These are phyloP conservation scores for Apostasia ramifera DNA, from an alignment of 106 monocot species.

Conservation along the genomic window DNA sequence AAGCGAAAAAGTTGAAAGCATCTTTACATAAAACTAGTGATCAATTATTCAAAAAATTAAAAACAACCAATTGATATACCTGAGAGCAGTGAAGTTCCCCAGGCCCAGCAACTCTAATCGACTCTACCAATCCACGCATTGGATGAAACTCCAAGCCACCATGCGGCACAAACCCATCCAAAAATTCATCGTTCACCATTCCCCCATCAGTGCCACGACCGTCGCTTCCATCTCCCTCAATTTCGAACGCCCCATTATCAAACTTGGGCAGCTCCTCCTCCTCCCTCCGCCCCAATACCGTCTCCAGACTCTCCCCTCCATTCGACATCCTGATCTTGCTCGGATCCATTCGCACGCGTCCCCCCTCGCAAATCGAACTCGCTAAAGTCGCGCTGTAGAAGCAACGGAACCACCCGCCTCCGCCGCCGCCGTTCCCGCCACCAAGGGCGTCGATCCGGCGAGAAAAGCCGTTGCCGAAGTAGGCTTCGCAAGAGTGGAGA, in stretches of 20 bases:
- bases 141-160: conserved; percentile 58
- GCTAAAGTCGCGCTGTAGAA: conserved; percentile 63
- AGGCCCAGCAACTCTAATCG: conserved; percentile 41
- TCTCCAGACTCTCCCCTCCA: conserved; percentile 77
- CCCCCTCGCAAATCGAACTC: conserved; percentile 80
- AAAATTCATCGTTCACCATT: conserved; percentile 44
- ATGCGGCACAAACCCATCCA: conserved; percentile 35
- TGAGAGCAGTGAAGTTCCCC: conserved; percentile 58
- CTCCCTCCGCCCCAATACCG: conserved; percentile 76
- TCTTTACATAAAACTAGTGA: no score
- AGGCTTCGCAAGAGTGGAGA: conserved; percentile 73
- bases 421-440: neutral
- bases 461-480: conserved; percentile 91
- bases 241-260: conserved; percentile 61
- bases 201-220: conserved; percentile 1
- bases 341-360: conserved; percentile 69
- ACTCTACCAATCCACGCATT: conserved; percentile 62
- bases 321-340: conserved; percentile 58
- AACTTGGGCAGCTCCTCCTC: conserved; percentile 81
- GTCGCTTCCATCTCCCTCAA: conserved; percentile 35
- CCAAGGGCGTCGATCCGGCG: conserved; percentile 29
- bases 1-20: no score
- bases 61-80: conserved; percentile 18
- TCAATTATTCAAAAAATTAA: no score
- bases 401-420: conserved; percentile 55